Conservation (phyloP, 2,329 filamentous ascomycete species). For the Ophiosphaerella korrae region DNA sequence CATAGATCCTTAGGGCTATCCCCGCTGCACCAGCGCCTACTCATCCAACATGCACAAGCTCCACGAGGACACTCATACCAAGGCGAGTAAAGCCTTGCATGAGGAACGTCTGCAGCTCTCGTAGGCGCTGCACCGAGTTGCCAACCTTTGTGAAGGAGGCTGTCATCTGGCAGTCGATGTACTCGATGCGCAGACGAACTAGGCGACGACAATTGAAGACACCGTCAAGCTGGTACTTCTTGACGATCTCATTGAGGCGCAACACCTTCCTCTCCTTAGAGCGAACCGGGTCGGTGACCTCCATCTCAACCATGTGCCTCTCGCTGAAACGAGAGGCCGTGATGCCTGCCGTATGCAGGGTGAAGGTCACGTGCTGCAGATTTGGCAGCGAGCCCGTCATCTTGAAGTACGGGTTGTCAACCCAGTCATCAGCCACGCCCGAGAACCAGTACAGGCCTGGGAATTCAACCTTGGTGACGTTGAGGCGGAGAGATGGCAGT, state of each 20-base stretch:
- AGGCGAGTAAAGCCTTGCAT: slow-evolving; percentile 2
- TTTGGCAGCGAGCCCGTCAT: slow-evolving; percentile 84
- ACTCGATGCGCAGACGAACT: slow-evolving; percentile 74
- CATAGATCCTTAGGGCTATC: neutral
- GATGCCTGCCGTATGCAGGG: slow-evolving; percentile 80
- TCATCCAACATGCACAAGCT: neutral
- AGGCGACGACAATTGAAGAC: slow-evolving; percentile 73
- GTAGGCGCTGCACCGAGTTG: slow-evolving; percentile 4
- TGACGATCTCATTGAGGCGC: slow-evolving; percentile 78
- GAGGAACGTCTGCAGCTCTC: slow-evolving; percentile 3
- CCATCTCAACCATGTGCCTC: slow-evolving; percentile 64
- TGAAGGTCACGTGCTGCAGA: slow-evolving; percentile 78
- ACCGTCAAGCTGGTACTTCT: slow-evolving; percentile 77
- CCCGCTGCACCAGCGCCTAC: neutral
- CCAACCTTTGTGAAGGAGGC: slow-evolving; percentile 66
- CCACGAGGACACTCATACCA: neutral
- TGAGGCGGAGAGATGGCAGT: slow-evolving; percentile 10
- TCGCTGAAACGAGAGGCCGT: slow-evolving; percentile 69
- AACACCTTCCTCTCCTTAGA: slow-evolving; percentile 77
- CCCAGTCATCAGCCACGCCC: slow-evolving; percentile 79
- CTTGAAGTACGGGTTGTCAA: slow-evolving; percentile 86
- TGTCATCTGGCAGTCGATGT: slow-evolving; percentile 66
- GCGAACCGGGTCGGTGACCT: slow-evolving; percentile 78
- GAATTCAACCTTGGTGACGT: slow-evolving; percentile 51
- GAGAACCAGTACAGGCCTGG: slow-evolving; percentile 51